A percentile compares a stretch with the other conserved stretches of the same genome.
Conservation (phyloP, 768 basidiomycete species). For the Boletus tylopilopsis region DNA sequence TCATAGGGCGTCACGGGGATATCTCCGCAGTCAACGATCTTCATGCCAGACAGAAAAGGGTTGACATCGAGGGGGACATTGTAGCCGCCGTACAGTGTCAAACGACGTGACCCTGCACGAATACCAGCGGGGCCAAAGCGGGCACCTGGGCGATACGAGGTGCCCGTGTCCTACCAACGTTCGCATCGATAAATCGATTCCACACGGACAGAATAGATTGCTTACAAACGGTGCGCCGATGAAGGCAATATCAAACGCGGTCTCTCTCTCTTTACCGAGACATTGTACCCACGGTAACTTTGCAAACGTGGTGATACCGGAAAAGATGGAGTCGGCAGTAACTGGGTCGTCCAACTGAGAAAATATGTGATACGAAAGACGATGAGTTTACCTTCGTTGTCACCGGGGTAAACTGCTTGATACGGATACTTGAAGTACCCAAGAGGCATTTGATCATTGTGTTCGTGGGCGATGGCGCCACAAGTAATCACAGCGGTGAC, state of each 20-base stretch:
- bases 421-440: conserved; percentile 66
- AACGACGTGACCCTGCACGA: conserved; percentile 70
- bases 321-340: conserved; percentile 75
- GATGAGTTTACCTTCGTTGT: conserved; percentile 48
- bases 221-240: conserved; percentile 75
- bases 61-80: conserved; percentile 72
- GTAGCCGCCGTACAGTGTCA: conserved; percentile 75
- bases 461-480: conserved; percentile 34
- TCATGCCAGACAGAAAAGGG: conserved; percentile 65
- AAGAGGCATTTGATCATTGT: conserved; percentile 57
- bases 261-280: conserved; percentile 55
- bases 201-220: background rate
- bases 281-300: conserved; percentile 84
- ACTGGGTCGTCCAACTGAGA: conserved; percentile 36
- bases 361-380: background rate
- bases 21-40: conserved; percentile 74
- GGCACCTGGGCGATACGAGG: conserved; percentile 79
- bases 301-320: conserved; percentile 83
- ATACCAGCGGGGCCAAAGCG: conserved; percentile 85
- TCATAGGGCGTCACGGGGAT: conserved; percentile 79
- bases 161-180: conserved; percentile 54
- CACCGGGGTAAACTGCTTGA: conserved; percentile 51
- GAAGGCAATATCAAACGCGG: conserved; percentile 76
- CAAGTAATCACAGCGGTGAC: conserved; percentile 25
- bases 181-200: background rate